Evolutionary conservation across 2,329 filamentous ascomycete genomes (phyloP), one percentile per base, ranked within the genome.

Genomic region (Plenodomus biglobosus): DNA sequence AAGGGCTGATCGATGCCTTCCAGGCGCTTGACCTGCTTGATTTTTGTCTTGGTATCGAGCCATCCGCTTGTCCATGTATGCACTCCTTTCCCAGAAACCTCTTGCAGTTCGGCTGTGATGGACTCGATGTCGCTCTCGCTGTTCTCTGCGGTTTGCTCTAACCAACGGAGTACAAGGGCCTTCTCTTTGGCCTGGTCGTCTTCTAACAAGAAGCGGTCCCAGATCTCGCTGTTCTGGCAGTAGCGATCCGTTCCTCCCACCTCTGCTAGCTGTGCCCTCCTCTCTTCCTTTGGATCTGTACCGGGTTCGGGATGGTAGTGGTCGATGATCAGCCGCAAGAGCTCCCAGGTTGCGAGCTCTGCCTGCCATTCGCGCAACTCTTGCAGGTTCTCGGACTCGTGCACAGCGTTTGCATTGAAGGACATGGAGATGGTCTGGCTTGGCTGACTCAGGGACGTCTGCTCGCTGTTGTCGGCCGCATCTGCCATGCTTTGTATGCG

Each of bases 331-430:
- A 88, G 82, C 40, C 85, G 81, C 49, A 97, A 76, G 21, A 97
- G 78, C 65, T 95, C 86, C 94, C 94, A 99, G 0, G 91, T 94
- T 62, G 95, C 90, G 35, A 85, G 84, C 72, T 99, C 94, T 55
- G 87, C 81, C 70, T 95, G 85, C 79, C 90, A 87, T 46, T 83
- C 81, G 64, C 80, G 78, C 11, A 86, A 66, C 52, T 83, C 79
- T 44, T 78, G 68, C 17, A 78, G 64, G 37, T 69, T 73, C 24
- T 73, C 57, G n/a, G 62, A 64, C 27, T 66, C 64, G 21, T 59
- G 47, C 17, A 55, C 40, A 5, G 48, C 41, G 43, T 38, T 46
- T 7, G 53, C 34, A 19, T 64, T 56, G 20, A 53, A 44, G 2
- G 63, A 61, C 4, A 58, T 46, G 11, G 54, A 39, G 39, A 51